Percentiles rank a stretch among this genome's conserved stretches.
phyloP scores from a whole-genome alignment of 768 basidiomycete genomes.

The Pleurotus platypus region DNA sequence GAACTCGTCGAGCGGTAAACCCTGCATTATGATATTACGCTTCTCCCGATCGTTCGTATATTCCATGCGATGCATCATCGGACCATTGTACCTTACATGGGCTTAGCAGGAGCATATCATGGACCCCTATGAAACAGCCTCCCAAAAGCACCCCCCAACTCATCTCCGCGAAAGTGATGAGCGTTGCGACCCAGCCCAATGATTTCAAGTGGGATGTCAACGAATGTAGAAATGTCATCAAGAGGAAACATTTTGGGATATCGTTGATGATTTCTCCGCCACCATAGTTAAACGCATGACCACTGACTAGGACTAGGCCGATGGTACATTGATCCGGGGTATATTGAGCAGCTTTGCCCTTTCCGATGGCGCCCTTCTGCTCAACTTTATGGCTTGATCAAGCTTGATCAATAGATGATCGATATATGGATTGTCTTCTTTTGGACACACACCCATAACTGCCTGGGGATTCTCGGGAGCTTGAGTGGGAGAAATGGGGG shows the following conservation, averaged over 20 bases:
- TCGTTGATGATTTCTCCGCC: background rate
- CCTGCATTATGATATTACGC: no score
- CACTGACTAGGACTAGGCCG: background rate
- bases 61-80: no score
- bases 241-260: background rate
- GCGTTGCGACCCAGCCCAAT: background rate
- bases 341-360: background rate
- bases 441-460: background rate
- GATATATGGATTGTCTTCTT: background rate
- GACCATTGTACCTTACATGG: no score
- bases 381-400: background rate
- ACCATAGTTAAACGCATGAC: background rate
- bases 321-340: background rate
- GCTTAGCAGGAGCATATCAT: no score
- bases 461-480: background rate
- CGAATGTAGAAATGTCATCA: constrained; percentile 2
- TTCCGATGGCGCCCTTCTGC: background rate
- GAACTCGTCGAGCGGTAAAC: no score
- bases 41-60: no score
- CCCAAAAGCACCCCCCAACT: no score
- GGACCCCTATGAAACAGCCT: no score
- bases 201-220: background rate
- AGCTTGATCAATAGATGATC: background rate
- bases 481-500: background rate
- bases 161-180: constrained; percentile 6